Evolutionary conservation across 2,329 filamentous ascomycete genomes (phyloP).

Genomic region (Albophoma yamanashiensis): DNA sequence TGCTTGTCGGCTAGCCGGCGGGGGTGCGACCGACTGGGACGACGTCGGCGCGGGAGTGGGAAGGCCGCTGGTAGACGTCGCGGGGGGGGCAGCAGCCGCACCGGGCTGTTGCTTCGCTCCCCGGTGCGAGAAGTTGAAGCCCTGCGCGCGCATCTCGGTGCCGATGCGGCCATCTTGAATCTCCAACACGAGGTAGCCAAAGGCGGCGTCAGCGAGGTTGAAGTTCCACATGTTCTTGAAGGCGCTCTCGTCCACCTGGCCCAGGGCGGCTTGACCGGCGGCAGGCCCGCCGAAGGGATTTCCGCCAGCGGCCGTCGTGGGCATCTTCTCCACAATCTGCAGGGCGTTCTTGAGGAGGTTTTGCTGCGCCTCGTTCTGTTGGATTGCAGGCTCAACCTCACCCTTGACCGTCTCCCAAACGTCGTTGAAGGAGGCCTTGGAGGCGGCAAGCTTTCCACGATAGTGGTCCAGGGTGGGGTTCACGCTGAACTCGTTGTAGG

Average conservation of each 20-base stretch:
- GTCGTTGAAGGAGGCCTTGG: conserved; percentile 97
- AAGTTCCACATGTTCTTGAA: conserved; percentile 99
- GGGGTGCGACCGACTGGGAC: conserved; percentile 22
- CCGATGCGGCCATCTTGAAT: conserved; percentile 93
- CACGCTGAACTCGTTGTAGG: conserved; percentile 99
- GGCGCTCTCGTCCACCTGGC: conserved; percentile 93
- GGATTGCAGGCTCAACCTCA: conserved; percentile 89
- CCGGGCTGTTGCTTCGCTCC: conserved; percentile 63
- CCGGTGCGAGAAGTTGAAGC: conserved; percentile 97
- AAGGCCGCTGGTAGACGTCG: conserved; percentile 16
- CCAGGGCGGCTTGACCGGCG: conserved; percentile 59
- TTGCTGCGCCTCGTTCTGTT: conserved; percentile 88
- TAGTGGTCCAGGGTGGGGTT: conserved; percentile 98
- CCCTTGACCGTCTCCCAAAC: conserved; percentile 98
- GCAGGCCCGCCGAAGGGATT: conserved; percentile 91
- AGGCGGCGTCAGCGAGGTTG: conserved; percentile 93
- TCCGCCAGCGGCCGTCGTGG: conserved; percentile 82
- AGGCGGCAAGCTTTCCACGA: conserved; percentile 93
- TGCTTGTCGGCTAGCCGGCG: conserved; percentile 23
- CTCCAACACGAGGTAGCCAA: conserved; percentile 90
- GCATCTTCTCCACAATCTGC: conserved; percentile 97
- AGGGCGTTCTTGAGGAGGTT: conserved; percentile 84
- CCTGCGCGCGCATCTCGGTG: conserved; percentile 96
- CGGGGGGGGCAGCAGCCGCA: conserved; percentile 22
- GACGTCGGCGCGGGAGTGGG: conserved; percentile 25